phyloP scores from a whole-genome alignment of 2,329 filamentous ascomycete species.

The Myriosclerotinia duriaeana region DNA sequence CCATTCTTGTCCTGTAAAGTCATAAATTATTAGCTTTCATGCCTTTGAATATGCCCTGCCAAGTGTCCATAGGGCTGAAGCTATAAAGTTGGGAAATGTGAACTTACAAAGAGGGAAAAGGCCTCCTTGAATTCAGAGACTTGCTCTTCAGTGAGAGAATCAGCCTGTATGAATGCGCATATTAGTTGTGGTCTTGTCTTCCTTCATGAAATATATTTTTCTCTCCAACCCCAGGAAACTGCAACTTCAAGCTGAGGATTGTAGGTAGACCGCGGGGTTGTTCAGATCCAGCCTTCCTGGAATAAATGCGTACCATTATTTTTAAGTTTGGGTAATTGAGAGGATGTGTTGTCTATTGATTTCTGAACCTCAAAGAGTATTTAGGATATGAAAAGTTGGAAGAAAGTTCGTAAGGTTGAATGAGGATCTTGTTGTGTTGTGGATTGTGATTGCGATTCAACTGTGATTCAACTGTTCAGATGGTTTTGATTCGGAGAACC shows the following conservation, averaged over 20 bases:
- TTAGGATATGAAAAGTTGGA: slow-evolving; percentile 4
- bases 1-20: slow-evolving; percentile 76
- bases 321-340: not conserved
- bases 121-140: slow-evolving; percentile 99
- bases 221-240: not conserved
- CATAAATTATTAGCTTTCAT: slow-evolving; percentile 35
- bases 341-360: not conserved
- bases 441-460: slow-evolving; percentile 16
- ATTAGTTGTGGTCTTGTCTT: slow-evolving; percentile 24
- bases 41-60: slow-evolving; percentile 29
- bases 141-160: slow-evolving; percentile 99
- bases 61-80: slow-evolving; percentile 28
- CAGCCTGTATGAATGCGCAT: slow-evolving; percentile 61
- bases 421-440: slow-evolving; percentile 13
- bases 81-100: slow-evolving; percentile 12
- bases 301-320: not conserved
- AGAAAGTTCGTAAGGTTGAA: not conserved
- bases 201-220: not conserved
- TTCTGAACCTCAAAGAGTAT: not conserved
- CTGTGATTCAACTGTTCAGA: slow-evolving; percentile 19
- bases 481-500: slow-evolving; percentile 9
- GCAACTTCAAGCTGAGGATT: not conserved
- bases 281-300: not conserved
- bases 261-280: slow-evolving; percentile 5
- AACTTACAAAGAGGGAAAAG: slow-evolving; percentile 98